Base-by-base conservation (phyloP, 805 yeast genomes). In the Lipomyces chichibuensis region DNA sequence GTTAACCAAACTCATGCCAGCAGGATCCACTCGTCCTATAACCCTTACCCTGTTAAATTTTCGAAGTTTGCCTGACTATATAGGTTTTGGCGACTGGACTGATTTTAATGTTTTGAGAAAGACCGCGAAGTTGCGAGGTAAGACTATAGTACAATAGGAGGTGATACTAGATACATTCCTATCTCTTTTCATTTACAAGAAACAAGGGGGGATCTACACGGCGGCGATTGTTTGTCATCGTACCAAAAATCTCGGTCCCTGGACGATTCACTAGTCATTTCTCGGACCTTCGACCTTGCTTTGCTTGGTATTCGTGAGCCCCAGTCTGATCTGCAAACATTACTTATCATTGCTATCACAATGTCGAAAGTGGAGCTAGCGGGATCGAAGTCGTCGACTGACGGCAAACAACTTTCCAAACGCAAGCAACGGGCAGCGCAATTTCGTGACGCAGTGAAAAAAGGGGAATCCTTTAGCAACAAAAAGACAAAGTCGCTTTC, bases 351-450 rank as follows among this genome's bases (percentile, higher is more conserved):
- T 43, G 49, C 49, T n/a, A 8, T 17, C 23, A 5, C 23, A 43
- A 43, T 43, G 49, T 43, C 49, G 3, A 23, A 43, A 43, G 23
- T 11, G 14, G 49, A 43, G 11, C 9, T 43, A 43, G 23, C 43
- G 43, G n/a, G 9, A 23, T n/a, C 49, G 49, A 17, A 9, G 9
- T n/a, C 49, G 49, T 43, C 49, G 20, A 6, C 23, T 29, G 27
- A 5, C 20, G 37, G 37, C n/a, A 35, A 75, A 76, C 32, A 29
- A 62, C 65, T 76, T 17, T 69, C 77, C 27, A 76, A 76, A 63
- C 74, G 75, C 53, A 71, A 77, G 65, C 69, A 64, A 43, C 75
- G 75, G 63, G 77, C 79, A 2, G 57, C 58, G 2, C 51, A 61
- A 32, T 69, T 62, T 37, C 60, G 72, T 7, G 32, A 53, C 8